Evolutionary conservation across 805 yeast species (phyloP).

Genomic region (Lipomyces yamadae): DNA sequence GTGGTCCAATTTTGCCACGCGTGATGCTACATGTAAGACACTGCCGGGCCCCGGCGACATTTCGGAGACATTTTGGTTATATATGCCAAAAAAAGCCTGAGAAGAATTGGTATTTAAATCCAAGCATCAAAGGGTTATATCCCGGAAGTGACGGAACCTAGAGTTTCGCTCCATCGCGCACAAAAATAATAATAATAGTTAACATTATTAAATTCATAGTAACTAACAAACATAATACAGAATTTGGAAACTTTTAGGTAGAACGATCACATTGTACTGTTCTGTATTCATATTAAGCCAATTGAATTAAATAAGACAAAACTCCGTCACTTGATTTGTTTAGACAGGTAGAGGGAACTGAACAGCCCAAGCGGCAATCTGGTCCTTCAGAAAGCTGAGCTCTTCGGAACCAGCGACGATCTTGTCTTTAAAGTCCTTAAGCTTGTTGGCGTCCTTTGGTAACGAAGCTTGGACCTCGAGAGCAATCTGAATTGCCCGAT

Average conservation of each 20-base stretch:
- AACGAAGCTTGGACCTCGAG: constrained; percentile 68
- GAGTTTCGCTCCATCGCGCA: no score
- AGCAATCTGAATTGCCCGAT: constrained; percentile 76
- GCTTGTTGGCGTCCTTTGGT: constrained; percentile 91
- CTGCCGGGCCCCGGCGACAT: no score
- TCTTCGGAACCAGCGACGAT: constrained; percentile 74
- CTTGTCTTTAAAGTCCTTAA: constrained; percentile 92
- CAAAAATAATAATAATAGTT: no score
- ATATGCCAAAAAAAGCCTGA: no score
- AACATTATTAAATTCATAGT: no score
- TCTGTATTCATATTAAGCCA: neutral
- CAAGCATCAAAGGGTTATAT: no score
- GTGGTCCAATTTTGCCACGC: no score
- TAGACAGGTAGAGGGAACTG: constrained; percentile 50
- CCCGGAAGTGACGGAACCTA: no score
- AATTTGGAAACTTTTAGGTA: neutral
- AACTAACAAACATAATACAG: no score
- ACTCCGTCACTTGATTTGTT: neutral
- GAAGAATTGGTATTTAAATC: no score
- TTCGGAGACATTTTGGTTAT: no score
- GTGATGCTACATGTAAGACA: no score
- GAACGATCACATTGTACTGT: neutral
- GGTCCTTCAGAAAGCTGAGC: constrained; percentile 68
- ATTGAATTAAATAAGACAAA: neutral
- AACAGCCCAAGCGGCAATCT: constrained; percentile 84